Evolutionary conservation across 1,139 yeast genomes (phyloP), one percentile per base, ranked within the genome.

Genomic region (Spencermartinsiella ligniputridi): DNA sequence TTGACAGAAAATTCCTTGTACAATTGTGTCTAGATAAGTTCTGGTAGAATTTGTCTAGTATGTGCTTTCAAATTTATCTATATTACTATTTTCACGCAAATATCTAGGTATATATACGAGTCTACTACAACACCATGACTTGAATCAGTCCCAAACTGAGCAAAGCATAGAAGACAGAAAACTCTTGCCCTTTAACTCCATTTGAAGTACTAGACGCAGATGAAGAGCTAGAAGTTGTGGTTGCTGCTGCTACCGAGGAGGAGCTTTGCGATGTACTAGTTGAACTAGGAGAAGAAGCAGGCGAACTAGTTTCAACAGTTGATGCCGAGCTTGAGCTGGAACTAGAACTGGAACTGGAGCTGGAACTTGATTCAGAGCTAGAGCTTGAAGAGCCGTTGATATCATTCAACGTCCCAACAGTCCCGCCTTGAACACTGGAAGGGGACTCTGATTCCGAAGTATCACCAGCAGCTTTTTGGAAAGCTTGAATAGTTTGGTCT

Each of bases 371-470:
- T 5, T 15, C n/a, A 18, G 33, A 25, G 8, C 18, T 12, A 9
- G 24, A 15, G 11, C 40, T 25, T n/a, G 40, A 37, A 25, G n/a
- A 4, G 15, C 27, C 13, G 13, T 13, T 13, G 16, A 16, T 3
- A 9, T 20, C 13, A 16, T 11, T 17, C 6, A 20, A 11, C 18
- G 38, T 20, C 18, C 22, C 27, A 6, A 20, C 38, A 19, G 15
- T 16, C 9, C 38, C 38, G 6, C 38, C 38, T 27, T 17, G 27
- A 17, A 35, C 38, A 3, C 15, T 18, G 27, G 25, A 25, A 21
- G 38, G 38, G 24, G 38, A 35, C 20, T 35, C 38, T 6, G 38
- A 35, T 9, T 3, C 27, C 6, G 25, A 20, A 13, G 38, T 35
- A 5, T 13, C 15, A 3, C 24, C 24, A 9, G 38, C 38, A 3